Percentiles rank a stretch among this genome's conserved stretches.
phyloP scores from a whole-genome alignment of 352 stramenopile genomes.

The Phytophthora multivora region DNA sequence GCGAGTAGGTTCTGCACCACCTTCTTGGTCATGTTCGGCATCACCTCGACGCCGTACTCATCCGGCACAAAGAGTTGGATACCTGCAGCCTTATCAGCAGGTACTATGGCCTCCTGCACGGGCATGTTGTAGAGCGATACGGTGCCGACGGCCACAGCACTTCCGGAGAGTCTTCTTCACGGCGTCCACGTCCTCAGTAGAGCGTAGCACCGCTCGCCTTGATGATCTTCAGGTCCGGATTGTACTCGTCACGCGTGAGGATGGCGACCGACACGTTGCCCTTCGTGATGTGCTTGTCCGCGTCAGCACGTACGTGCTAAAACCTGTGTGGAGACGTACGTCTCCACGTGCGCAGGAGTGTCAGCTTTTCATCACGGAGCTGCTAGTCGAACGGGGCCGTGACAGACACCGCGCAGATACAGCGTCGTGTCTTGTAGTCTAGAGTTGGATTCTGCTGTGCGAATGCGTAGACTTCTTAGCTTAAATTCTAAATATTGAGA shows the following conservation, averaged over 20 bases:
- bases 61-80: conserved; percentile 30
- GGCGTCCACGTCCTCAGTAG: background rate
- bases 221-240: background rate
- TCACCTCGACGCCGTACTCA: conserved; percentile 19
- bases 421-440: too few relatives aligned
- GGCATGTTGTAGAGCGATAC: background rate
- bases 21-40: conserved; percentile 20
- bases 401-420: too few relatives aligned
- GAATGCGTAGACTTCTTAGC: too few relatives aligned
- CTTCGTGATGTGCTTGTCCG: background rate
- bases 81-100: conserved; percentile 22
- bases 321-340: too few relatives aligned
- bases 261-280: background rate
- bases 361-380: too few relatives aligned
- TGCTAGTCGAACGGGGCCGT: too few relatives aligned
- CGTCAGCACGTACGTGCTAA: too few relatives aligned
- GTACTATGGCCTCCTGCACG: conserved; percentile 7
- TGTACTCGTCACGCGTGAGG: background rate
- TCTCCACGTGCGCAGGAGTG: too few relatives aligned
- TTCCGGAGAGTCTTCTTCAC: background rate
- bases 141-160: background rate
- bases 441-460: too few relatives aligned
- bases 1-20: conserved; percentile 20
- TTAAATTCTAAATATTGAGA: too few relatives aligned
- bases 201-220: background rate